A percentile compares a stretch with the other conserved stretches of the same genome.
These are phyloP conservation scores for Bremia lactucae DNA, from an alignment of 352 stramenopile species.

Conservation along the genomic window DNA sequence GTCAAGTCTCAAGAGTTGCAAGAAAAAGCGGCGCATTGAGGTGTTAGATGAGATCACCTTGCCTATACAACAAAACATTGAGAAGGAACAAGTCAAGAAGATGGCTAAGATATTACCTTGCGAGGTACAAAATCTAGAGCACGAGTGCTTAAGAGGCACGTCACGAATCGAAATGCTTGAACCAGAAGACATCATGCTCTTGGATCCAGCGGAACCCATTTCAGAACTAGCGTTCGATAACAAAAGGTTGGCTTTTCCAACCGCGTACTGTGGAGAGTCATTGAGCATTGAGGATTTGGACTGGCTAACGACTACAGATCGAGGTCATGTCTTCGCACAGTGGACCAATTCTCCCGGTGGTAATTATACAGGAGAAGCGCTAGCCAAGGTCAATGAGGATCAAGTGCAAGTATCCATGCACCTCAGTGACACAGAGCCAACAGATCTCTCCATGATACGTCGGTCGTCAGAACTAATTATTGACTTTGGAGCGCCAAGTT, in stretches of 20 bases:
- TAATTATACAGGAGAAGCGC: slow-evolving; percentile 2
- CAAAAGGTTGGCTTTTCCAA: slow-evolving; percentile 1
- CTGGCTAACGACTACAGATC: slow-evolving; percentile 7
- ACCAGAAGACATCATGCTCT: slow-evolving; percentile 1
- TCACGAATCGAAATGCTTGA: background rate
- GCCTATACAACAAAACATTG: slow-evolving; percentile 3
- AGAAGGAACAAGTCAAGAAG: slow-evolving; percentile 7
- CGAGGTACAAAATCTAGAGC: background rate
- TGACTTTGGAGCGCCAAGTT: slow-evolving; percentile 44
- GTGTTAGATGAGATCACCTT: slow-evolving; percentile 5
- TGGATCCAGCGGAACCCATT: slow-evolving; percentile 7
- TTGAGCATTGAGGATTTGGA: slow-evolving; percentile 5
- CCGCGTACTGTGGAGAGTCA: slow-evolving; percentile 6
- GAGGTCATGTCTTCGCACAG: background rate
- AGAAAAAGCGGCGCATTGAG: slow-evolving; percentile 11
- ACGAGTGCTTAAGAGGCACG: background rate
- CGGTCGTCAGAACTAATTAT: slow-evolving; percentile 23
- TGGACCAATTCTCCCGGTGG: slow-evolving; percentile 7
- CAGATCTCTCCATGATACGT: slow-evolving; percentile 10
- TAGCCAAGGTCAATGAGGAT: slow-evolving; percentile 11
- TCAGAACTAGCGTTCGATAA: background rate
- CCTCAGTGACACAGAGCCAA: slow-evolving; percentile 10
- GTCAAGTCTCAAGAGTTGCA: slow-evolving; percentile 15
- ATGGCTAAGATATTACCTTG: background rate
- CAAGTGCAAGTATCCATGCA: slow-evolving; percentile 10